phyloP scores from a whole-genome alignment of 768 basidiomycete genomes.

The Leccinum variicolor region DNA sequence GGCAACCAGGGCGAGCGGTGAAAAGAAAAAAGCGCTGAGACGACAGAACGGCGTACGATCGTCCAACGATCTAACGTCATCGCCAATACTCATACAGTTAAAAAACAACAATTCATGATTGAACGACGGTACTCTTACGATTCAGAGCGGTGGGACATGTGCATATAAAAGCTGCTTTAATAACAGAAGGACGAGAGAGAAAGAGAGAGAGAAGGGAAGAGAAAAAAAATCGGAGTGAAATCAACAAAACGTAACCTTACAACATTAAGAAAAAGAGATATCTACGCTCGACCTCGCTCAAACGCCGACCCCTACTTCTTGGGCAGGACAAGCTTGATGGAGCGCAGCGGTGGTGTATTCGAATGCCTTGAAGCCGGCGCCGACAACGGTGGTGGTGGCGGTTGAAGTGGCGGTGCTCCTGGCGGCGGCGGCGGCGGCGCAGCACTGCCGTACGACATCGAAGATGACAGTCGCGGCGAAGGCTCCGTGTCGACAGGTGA shows the following conservation, averaged over 20 bases:
- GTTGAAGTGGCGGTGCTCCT: conserved; percentile 11
- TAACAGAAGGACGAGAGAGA: neutral
- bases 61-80: neutral
- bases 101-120: neutral
- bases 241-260: neutral
- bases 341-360: conserved; percentile 29
- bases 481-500: conserved; percentile 33
- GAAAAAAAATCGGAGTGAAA: neutral
- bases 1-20: neutral
- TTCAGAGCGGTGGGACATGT: neutral
- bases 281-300: neutral
- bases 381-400: conserved; percentile 1
- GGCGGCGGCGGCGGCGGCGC: conserved; percentile 12
- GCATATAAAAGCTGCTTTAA: neutral
- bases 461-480: conserved; percentile 30
- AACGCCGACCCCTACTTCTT: conserved; percentile 24
- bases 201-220: neutral
- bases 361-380: conserved; percentile 11
- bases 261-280: neutral
- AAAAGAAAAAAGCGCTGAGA: neutral
- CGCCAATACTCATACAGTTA: no score
- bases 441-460: conserved; percentile 18
- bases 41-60: neutral
- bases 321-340: conserved; percentile 29
- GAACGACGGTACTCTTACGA: neutral